Percentiles rank a stretch among this genome's conserved stretches.
Conservation (phyloP, 768 basidiomycete species). For the Artomyces pyxidatus region DNA sequence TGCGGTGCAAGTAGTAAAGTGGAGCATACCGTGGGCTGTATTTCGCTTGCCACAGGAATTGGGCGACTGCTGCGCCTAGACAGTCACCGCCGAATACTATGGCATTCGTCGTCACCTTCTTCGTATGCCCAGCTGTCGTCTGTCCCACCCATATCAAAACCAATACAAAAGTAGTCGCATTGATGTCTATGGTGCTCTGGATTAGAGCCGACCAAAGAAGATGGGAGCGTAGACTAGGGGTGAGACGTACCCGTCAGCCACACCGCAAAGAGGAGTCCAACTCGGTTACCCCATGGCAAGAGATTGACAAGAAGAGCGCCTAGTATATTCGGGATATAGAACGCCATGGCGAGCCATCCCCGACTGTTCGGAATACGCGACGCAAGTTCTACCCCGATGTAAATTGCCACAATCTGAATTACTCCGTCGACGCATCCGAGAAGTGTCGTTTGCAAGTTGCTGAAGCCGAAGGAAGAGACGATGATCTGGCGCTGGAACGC, state of each 20-base stretch:
- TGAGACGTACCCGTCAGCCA: slow-evolving; percentile 49
- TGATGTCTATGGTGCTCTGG: slow-evolving; percentile 30
- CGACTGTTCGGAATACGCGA: slow-evolving; percentile 48
- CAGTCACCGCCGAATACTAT: slow-evolving; percentile 69
- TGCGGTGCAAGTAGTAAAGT: background rate
- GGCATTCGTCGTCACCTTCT: slow-evolving; percentile 61
- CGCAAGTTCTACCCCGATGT: slow-evolving; percentile 50
- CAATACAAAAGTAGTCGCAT: slow-evolving; percentile 52
- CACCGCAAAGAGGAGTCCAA: slow-evolving; percentile 53
- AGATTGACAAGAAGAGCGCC: slow-evolving; percentile 56
- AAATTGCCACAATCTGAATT: slow-evolving; percentile 64
- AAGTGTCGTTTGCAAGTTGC: slow-evolving; percentile 55
- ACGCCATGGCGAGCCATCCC: slow-evolving; percentile 55
- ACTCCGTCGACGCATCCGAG: slow-evolving; percentile 59
- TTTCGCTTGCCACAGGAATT: slow-evolving; percentile 68
- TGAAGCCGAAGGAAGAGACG: slow-evolving; percentile 59
- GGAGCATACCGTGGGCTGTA: slow-evolving; percentile 52
- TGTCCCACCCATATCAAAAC: slow-evolving; percentile 55
- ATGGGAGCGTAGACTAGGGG: no score
- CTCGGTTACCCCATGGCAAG: slow-evolving; percentile 55
- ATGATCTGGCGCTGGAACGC: slow-evolving; percentile 63
- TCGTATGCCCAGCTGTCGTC: slow-evolving; percentile 67
- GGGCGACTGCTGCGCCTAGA: slow-evolving; percentile 57
- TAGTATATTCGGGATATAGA: slow-evolving; percentile 55
- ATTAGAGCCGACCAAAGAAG: slow-evolving; percentile 4